Evolutionary conservation across 2,329 filamentous ascomycete genomes (phyloP).

Genomic region (Paramyrothecium sp.): DNA sequence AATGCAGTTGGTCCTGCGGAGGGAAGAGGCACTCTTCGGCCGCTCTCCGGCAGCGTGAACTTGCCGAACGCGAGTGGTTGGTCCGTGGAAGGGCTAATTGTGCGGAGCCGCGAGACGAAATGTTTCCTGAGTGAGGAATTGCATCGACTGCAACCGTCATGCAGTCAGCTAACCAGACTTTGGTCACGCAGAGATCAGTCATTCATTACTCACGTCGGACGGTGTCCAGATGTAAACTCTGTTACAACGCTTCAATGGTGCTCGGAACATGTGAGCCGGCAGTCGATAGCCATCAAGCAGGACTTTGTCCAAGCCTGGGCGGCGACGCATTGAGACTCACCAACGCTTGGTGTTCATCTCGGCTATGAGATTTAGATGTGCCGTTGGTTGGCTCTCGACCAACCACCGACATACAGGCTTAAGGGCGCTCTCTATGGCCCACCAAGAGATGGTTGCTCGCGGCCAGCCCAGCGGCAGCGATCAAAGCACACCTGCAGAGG

Average conservation of each 20-base stretch:
- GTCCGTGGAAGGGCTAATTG: background rate
- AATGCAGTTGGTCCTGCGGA: background rate
- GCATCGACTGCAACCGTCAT: background rate
- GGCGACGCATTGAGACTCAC: no score
- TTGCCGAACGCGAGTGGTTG: background rate
- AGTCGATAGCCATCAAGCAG: no score
- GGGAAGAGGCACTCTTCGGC: background rate
- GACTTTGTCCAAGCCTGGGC: no score
- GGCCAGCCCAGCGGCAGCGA: background rate
- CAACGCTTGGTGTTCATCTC: no score
- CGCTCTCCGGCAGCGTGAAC: background rate
- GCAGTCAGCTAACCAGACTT: background rate
- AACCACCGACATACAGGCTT: no score
- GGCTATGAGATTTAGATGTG: no score
- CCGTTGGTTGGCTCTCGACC: no score
- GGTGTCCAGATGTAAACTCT: background rate
- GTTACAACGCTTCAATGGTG: background rate
- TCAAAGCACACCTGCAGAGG: background rate
- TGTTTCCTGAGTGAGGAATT: background rate
- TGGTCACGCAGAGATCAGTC: background rate
- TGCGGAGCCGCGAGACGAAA: background rate
- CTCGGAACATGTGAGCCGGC: no score
- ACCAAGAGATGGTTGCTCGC: background rate
- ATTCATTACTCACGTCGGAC: background rate
- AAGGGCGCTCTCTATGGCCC: background rate